These are phyloP conservation scores for Phaeophleospora eucalypticola DNA, from an alignment of 2,329 filamentous ascomycete species.

Conservation along the genomic window DNA sequence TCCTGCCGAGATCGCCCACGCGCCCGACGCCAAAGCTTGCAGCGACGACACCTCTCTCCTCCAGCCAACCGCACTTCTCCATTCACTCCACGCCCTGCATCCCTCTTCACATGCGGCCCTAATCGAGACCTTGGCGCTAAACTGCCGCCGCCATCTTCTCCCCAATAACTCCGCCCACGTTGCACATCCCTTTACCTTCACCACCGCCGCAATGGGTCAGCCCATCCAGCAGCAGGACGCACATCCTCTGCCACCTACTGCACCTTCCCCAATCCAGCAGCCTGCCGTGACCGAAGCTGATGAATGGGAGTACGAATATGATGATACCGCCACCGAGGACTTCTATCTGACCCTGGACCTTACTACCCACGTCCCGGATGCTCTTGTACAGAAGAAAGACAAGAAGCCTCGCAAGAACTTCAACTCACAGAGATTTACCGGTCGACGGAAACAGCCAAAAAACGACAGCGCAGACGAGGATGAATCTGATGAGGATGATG, in stretches of 20 bases:
- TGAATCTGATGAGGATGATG: background rate
- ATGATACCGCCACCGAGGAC: constrained; percentile 53
- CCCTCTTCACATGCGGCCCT: background rate
- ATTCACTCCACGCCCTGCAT: no score
- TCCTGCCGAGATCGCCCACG: no score
- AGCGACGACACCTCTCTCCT: background rate
- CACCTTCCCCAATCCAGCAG: background rate
- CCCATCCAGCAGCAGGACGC: background rate
- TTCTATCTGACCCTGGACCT: constrained; percentile 60
- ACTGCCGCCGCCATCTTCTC: background rate
- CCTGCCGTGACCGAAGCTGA: constrained; percentile 32
- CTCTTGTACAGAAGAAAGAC: constrained; percentile 13
- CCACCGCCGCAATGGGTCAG: constrained; percentile 5
- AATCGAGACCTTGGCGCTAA: background rate
- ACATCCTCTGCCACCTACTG: background rate
- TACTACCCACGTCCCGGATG: constrained; percentile 38
- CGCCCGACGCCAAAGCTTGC: no score
- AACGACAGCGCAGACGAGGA: constrained; percentile 3
- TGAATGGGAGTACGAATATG: constrained; percentile 62
- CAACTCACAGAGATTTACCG: background rate
- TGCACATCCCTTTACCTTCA: no score
- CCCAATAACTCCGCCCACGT: no score
- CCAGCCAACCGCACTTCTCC: background rate
- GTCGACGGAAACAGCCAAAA: background rate
- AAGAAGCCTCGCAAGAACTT: background rate